These are phyloP conservation scores for Papiliotrema laurentii DNA, from an alignment of 1,284 basidiomycete species.

Conservation along the genomic window DNA sequence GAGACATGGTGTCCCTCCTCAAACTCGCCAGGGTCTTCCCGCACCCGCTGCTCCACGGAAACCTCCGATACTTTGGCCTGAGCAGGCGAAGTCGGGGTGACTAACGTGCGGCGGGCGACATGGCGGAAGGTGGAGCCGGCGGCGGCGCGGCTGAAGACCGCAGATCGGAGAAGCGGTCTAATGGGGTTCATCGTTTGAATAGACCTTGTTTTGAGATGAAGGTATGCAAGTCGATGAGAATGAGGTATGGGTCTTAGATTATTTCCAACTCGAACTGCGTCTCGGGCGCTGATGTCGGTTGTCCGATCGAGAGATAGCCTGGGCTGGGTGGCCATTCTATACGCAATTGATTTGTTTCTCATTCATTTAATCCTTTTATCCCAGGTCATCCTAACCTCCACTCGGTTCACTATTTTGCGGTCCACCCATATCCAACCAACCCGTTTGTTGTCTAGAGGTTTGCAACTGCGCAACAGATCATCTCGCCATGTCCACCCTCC, in stretches of 20 bases:
- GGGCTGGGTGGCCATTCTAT: too few species aligned
- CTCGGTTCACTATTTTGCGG: not conserved
- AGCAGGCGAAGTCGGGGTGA: slow-evolving; percentile 24
- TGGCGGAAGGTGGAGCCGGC: slow-evolving; percentile 5
- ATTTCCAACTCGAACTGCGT: too few species aligned
- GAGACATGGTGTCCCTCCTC: slow-evolving; percentile 27
- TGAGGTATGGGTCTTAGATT: not conserved
- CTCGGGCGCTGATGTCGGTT: too few species aligned
- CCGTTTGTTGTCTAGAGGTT: too few species aligned
- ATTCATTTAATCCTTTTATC: not conserved
- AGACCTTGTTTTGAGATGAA: not conserved
- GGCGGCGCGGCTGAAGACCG: not conserved
- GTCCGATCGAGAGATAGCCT: too few species aligned
- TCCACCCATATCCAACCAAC: too few species aligned
- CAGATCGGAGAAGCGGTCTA: slow-evolving; percentile 17
- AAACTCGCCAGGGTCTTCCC: slow-evolving; percentile 33
- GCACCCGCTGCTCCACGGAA: slow-evolving; percentile 8
- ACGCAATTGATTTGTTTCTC: not conserved
- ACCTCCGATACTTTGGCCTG: slow-evolving; percentile 30
- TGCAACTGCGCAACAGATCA: too few species aligned
- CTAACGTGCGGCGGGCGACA: slow-evolving; percentile 19
- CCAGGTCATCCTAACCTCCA: not conserved
- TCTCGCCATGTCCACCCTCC: slow-evolving; percentile 64
- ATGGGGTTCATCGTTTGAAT: slow-evolving; percentile 18
- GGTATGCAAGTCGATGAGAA: not conserved